Conservation (phyloP, 2,329 filamentous ascomycete species). For the Stylonectria norvegica region DNA sequence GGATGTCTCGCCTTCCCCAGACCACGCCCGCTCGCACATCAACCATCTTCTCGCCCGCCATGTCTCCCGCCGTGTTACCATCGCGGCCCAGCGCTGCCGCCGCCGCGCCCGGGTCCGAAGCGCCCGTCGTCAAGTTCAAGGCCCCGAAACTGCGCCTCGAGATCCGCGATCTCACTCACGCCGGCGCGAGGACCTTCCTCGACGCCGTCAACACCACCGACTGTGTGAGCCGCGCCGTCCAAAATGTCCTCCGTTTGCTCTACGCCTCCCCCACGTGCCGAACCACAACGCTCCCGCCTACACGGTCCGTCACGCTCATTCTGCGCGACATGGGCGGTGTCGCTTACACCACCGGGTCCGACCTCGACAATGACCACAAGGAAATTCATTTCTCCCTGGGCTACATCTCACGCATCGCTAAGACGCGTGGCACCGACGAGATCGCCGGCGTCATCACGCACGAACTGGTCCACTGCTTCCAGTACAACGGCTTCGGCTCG, state of each 20-base stretch:
- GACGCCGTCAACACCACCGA: constrained; percentile 58
- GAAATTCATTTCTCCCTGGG: constrained; percentile 83
- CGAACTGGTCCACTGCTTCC: constrained; percentile 93
- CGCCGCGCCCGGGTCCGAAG: neutral
- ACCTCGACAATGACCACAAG: constrained; percentile 82
- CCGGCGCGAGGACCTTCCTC: constrained; percentile 66
- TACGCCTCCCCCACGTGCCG: constrained; percentile 53
- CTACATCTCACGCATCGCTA: constrained; percentile 59
- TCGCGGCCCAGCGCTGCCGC: neutral
- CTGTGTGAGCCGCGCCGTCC: constrained; percentile 60
- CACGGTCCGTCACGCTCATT: constrained; percentile 80
- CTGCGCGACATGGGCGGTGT: constrained; percentile 78
- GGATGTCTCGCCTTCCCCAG: constrained; percentile 24
- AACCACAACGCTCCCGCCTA: constrained; percentile 52
- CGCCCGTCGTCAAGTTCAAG: constrained; percentile 30
- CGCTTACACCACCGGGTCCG: constrained; percentile 79
- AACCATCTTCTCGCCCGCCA: constrained; percentile 20
- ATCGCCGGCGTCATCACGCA: constrained; percentile 82
- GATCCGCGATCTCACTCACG: constrained; percentile 55
- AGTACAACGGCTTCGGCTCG: constrained; percentile 63
- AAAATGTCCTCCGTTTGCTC: constrained; percentile 67
- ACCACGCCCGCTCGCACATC: constrained; percentile 23
- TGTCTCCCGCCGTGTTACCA: constrained; percentile 24
- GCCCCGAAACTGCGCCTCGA: constrained; percentile 58
- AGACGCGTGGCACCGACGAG: constrained; percentile 53